These are phyloP conservation scores for Aspergillus homomorphus DNA, from an alignment of 495 filamentous ascomycete genomes.

Conservation along the genomic window DNA sequence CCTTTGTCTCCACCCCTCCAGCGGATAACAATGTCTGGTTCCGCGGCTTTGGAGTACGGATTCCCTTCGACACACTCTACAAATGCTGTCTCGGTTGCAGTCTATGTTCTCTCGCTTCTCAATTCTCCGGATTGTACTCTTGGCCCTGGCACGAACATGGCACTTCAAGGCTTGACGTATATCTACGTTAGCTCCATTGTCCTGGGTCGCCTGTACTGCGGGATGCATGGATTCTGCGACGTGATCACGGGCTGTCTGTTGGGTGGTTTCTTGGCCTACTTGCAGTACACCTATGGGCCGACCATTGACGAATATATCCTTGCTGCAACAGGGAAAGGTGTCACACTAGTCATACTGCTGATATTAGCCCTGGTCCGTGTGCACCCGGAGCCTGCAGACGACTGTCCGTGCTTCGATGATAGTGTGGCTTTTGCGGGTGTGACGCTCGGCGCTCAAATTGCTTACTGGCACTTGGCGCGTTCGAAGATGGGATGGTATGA, in stretches of 20 bases:
- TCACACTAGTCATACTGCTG: constrained; percentile 56
- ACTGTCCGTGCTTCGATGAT: constrained; percentile 97
- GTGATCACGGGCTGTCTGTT: constrained; percentile 74
- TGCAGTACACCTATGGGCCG: constrained; percentile 70
- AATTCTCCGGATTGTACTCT: constrained; percentile 53
- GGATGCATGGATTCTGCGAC: constrained; percentile 97
- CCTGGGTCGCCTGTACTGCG: constrained; percentile 88
- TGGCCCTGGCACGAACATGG: constrained; percentile 46
- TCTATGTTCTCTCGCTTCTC: constrained; percentile 73
- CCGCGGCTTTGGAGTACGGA: constrained; percentile 90
- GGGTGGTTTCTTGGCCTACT: constrained; percentile 62
- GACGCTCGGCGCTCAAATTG: constrained; percentile 73
- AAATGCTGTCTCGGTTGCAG: constrained; percentile 90
- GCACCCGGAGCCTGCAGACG: constrained; percentile 93
- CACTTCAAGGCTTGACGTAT: constrained; percentile 65
- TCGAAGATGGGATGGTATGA: constrained; percentile 53
- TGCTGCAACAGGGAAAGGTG: constrained; percentile 46
- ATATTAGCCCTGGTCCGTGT: constrained; percentile 77
- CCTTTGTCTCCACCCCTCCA: constrained; percentile 91
- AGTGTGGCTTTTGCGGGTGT: constrained; percentile 91
- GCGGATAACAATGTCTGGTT: constrained; percentile 95
- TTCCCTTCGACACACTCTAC: constrained; percentile 97
- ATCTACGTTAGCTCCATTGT: constrained; percentile 88
- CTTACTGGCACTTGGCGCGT: constrained; percentile 73
- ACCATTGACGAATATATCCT: constrained; percentile 63